phyloP scores from a whole-genome alignment of 2,329 filamentous ascomycete genomes.

The Metarhizium robertsii region DNA sequence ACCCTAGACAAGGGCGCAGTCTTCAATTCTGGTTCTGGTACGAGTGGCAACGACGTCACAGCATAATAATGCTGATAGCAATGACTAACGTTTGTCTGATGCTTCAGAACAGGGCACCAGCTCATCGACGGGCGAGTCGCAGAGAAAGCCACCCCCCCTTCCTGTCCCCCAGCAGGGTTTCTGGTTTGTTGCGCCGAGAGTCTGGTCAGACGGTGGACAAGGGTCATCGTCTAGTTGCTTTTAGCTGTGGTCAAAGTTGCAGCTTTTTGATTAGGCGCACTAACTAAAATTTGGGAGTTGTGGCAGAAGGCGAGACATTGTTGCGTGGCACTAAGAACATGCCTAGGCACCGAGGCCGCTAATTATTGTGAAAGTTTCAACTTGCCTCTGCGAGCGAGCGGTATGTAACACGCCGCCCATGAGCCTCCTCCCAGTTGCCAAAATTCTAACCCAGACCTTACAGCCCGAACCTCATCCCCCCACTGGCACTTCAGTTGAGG shows the following conservation, averaged over 20 bases:
- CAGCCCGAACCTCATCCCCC: slow-evolving; percentile 1
- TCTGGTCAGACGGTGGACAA: not conserved
- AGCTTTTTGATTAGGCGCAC: not conserved
- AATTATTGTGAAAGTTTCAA: not conserved
- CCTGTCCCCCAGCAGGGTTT: not conserved
- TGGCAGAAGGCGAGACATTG: not conserved
- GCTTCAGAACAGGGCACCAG: not conserved
- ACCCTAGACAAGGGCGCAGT: not conserved
- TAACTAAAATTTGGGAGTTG: not conserved
- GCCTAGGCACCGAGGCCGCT: no score
- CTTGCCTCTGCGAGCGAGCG: not conserved
- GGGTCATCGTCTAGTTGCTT: not conserved
- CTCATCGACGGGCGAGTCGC: not conserved
- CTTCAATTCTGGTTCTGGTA: not conserved
- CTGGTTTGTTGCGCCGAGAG: not conserved
- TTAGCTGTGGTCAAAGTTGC: not conserved
- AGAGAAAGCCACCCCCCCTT: not conserved
- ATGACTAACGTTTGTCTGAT: not conserved
- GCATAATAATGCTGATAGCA: not conserved
- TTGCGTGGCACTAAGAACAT: not conserved
- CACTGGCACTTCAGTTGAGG: not conserved
- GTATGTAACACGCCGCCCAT: not conserved
- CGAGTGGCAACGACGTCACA: slow-evolving; percentile 4
- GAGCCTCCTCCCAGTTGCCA: not conserved
- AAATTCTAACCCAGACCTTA: not conserved